Evolutionary conservation across 2,329 filamentous ascomycete genomes (phyloP).

Genomic region (Trichoderma sp.): DNA sequence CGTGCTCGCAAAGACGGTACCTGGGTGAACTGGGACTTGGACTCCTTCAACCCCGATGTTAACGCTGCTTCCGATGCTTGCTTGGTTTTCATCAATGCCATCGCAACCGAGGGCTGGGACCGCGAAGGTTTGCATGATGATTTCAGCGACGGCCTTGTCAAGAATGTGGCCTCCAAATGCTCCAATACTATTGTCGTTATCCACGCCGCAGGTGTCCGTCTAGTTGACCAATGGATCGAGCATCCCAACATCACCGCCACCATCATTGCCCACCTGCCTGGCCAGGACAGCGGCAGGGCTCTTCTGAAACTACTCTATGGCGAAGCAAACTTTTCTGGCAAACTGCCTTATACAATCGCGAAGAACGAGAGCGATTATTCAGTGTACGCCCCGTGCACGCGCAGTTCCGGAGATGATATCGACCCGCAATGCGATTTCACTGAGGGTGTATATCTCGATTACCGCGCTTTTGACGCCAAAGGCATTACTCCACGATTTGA

Average conservation of each 20-base stretch:
- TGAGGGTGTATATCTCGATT: slow-evolving; percentile 55
- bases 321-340: slow-evolving; percentile 51
- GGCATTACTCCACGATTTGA: slow-evolving; percentile 49
- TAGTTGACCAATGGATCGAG: slow-evolving; percentile 63
- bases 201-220: slow-evolving; percentile 60
- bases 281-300: slow-evolving; percentile 62
- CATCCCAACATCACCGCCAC: slow-evolving; percentile 64
- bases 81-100: slow-evolving; percentile 80
- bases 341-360: slow-evolving; percentile 62
- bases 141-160: slow-evolving; percentile 58
- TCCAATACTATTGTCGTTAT: slow-evolving; percentile 62
- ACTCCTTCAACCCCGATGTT: slow-evolving; percentile 34
- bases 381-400: slow-evolving; percentile 44
- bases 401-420: slow-evolving; percentile 32
- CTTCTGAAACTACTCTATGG: slow-evolving; percentile 59
- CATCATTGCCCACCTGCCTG: slow-evolving; percentile 62
- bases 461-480: slow-evolving; percentile 51
- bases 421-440: slow-evolving; percentile 62
- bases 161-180: slow-evolving; percentile 58
- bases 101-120: slow-evolving; percentile 75
- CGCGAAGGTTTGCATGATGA: slow-evolving; percentile 66
- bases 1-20: slow-evolving; percentile 54
- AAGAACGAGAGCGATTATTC: slow-evolving; percentile 52
- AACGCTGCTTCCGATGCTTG: slow-evolving; percentile 55
- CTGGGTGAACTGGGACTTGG: slow-evolving; percentile 50